Evolutionary conservation across 495 filamentous ascomycete species (phyloP).

Genomic region (Delitschia confertaspora): DNA sequence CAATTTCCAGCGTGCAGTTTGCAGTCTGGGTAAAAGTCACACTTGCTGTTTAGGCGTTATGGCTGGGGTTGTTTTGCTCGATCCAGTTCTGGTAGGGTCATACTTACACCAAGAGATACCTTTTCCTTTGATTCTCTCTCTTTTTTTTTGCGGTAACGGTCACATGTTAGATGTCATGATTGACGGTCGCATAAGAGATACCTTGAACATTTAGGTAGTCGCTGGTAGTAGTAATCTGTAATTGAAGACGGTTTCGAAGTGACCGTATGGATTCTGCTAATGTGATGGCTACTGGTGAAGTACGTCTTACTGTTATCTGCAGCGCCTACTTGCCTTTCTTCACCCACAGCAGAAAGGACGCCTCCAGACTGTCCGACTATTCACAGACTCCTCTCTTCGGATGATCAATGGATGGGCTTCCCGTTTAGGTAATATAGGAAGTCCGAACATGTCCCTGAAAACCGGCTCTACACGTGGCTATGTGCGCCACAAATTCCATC

Average conservation of each 20-base stretch:
- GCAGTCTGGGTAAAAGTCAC: too few species aligned
- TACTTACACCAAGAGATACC: constrained; percentile 2
- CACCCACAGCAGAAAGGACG: neutral
- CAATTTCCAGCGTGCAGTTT: too few species aligned
- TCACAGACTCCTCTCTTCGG: neutral
- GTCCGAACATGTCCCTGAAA: too few species aligned
- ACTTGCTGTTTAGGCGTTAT: too few species aligned
- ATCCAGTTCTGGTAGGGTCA: too few species aligned
- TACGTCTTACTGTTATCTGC: neutral
- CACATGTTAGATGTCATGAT: neutral
- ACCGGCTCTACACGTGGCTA: too few species aligned
- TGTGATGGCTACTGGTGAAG: neutral
- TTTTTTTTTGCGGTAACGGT: too few species aligned
- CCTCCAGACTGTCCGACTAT: neutral
- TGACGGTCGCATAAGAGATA: constrained; percentile 1
- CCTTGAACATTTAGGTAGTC: constrained; percentile 1
- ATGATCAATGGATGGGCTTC: neutral
- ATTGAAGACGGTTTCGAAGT: neutral
- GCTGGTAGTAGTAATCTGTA: constrained; percentile 16
- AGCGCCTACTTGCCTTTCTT: too few species aligned
- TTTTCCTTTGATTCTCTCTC: neutral
- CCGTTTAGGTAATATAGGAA: neutral
- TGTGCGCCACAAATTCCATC: too few species aligned
- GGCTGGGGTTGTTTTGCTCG: too few species aligned
- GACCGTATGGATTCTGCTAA: neutral